phyloP scores from a whole-genome alignment of 108 stramenopile genomes.

The Cyclostephanos invisitatus region DNA sequence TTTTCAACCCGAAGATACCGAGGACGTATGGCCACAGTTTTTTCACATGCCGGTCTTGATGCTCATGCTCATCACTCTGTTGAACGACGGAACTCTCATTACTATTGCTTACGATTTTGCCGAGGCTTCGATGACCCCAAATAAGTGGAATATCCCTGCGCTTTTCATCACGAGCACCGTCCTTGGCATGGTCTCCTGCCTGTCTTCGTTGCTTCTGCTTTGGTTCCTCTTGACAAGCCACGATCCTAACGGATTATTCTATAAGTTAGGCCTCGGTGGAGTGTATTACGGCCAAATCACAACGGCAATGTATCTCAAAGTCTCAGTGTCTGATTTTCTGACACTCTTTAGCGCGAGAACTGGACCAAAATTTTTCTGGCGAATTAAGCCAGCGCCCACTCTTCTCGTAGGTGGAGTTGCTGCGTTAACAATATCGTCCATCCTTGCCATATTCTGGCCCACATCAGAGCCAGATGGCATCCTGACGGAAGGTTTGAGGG shows the following conservation, averaged over 20 bases:
- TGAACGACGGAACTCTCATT: constrained; percentile 80
- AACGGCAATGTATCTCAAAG: constrained; percentile 57
- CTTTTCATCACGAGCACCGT: constrained; percentile 49
- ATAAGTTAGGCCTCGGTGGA: constrained; percentile 42
- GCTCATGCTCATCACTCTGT: constrained; percentile 74
- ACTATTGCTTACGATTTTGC: constrained; percentile 73
- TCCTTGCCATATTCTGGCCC: constrained; percentile 53
- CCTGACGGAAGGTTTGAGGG: constrained; percentile 41
- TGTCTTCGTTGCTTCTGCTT: constrained; percentile 48
- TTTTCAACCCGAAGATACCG: constrained; percentile 41
- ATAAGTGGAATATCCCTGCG: constrained; percentile 58
- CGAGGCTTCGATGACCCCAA: constrained; percentile 48
- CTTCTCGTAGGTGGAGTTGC: constrained; percentile 30
- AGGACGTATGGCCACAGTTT: constrained; percentile 49
- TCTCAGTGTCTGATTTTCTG: constrained; percentile 60
- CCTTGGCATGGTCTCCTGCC: constrained; percentile 54
- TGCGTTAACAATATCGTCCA: constrained; percentile 46
- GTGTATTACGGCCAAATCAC: constrained; percentile 57
- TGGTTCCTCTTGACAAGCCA: constrained; percentile 49
- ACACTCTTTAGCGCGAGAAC: constrained; percentile 61
- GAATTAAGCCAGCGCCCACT: constrained; percentile 44
- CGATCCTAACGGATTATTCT: constrained; percentile 44
- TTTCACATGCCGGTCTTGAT: constrained; percentile 78
- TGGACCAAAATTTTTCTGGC: constrained; percentile 42
- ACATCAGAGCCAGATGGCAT: constrained; percentile 42